Conservation (phyloP, 2,329 filamentous ascomycete species). For the Scedosporium minutisporum region DNA sequence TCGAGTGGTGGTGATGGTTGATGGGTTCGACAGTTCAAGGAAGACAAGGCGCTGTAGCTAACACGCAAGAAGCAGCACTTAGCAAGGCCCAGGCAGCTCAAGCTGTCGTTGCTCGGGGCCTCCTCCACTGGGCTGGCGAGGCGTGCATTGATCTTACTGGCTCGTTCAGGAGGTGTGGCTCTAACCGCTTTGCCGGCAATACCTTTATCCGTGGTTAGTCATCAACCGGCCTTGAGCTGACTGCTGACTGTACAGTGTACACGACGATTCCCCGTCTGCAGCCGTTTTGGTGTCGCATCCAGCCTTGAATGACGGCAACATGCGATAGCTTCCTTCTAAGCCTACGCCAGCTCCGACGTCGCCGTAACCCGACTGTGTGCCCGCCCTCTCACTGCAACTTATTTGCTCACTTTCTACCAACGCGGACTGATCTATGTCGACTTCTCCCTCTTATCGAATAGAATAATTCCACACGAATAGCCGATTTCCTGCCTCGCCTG, state of each 20-base stretch:
- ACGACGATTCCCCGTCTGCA: not conserved
- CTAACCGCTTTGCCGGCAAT: not conserved
- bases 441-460: not conserved
- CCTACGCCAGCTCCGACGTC: constrained; percentile 3
- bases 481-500: not conserved
- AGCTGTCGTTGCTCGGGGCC: constrained; percentile 7
- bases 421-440: not conserved
- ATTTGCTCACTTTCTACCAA: not conserved
- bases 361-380: not conserved
- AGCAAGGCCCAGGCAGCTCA: constrained; percentile 5
- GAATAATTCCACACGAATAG: not conserved
- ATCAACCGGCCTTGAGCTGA: not conserved
- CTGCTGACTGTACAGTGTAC: not conserved
- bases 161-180: not conserved
- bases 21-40: not conserved
- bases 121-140: not conserved
- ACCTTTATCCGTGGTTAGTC: not conserved
- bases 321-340: constrained; percentile 2
- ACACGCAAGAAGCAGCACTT: constrained; percentile 4
- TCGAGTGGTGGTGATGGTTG: not conserved
- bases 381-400: not conserved
- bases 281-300: not conserved
- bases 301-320: constrained; percentile 3
- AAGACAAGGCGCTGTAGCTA: constrained; percentile 3
- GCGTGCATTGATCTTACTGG: constrained; percentile 1